Percentiles rank a stretch among this genome's conserved stretches.
These are phyloP conservation scores for Coemansia sp. DNA, from an alignment of 192 early-diverging fungal species.

Conservation along the genomic window DNA sequence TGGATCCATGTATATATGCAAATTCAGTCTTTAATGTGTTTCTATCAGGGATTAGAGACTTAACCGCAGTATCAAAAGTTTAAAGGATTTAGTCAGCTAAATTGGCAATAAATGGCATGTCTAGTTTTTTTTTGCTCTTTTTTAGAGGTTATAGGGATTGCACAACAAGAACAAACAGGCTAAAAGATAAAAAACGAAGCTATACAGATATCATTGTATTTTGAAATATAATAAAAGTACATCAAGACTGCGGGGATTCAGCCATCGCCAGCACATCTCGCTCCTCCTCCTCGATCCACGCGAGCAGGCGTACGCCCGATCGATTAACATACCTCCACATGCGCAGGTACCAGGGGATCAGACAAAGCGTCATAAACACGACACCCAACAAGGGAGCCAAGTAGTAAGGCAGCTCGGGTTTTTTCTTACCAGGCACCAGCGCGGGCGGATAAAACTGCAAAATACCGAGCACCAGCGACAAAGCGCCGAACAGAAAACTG, in stretches of 20 bases:
- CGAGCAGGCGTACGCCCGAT: slow-evolving; percentile 36
- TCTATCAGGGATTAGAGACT: background rate
- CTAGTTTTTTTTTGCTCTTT: too few species aligned
- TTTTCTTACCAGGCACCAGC: slow-evolving; percentile 25
- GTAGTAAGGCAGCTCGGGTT: slow-evolving; percentile 35
- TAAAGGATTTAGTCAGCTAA: background rate
- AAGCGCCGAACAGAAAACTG: slow-evolving; percentile 34
- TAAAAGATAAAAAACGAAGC: background rate
- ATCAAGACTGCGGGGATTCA: background rate
- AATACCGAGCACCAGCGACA: slow-evolving; percentile 34
- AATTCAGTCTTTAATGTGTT: too few species aligned
- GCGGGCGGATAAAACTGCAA: slow-evolving; percentile 52
- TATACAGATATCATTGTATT: background rate
- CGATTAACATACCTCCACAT: slow-evolving; percentile 42
- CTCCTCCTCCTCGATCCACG: slow-evolving; percentile 44
- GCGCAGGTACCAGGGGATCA: slow-evolving; percentile 42
- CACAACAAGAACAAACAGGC: background rate
- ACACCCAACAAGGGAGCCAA: slow-evolving; percentile 39
- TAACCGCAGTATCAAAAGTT: background rate
- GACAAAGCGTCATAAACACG: slow-evolving; percentile 34
- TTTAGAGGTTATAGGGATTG: too few species aligned
- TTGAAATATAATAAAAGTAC: background rate
- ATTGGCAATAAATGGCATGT: background rate
- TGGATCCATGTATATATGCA: background rate
- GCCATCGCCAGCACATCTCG: slow-evolving; percentile 34